Percentiles rank a stretch among this genome's conserved stretches.
phyloP scores from a whole-genome alignment of 2,329 filamentous ascomycete genomes.

The Corinectria fuckeliana region DNA sequence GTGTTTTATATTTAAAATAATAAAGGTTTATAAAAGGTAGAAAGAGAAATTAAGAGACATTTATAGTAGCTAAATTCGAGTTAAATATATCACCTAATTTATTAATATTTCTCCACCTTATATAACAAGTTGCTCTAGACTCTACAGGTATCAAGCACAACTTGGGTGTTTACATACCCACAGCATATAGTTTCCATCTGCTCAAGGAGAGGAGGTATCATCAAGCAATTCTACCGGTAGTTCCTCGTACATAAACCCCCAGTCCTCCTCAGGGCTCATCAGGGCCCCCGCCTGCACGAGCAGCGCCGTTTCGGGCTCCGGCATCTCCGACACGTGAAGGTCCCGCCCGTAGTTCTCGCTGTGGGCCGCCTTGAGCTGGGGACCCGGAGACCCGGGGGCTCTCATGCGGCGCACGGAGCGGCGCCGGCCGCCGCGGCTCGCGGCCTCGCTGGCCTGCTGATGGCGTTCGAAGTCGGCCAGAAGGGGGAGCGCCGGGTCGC shows the following conservation, averaged over 20 bases:
- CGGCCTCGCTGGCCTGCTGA: slow-evolving; percentile 52
- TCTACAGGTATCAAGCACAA: not conserved
- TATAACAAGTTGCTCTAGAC: not conserved
- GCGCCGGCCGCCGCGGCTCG: slow-evolving; percentile 33
- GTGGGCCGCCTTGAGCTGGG: slow-evolving; percentile 27
- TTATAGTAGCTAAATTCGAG: no score
- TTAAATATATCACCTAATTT: no score
- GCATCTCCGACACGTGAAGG: slow-evolving; percentile 36
- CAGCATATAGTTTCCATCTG: not conserved
- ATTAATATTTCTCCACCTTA: not conserved
- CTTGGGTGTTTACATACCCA: not conserved
- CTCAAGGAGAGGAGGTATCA: not conserved
- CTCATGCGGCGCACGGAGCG: slow-evolving; percentile 38
- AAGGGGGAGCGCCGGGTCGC: slow-evolving; percentile 52
- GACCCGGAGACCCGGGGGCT: slow-evolving; percentile 18
- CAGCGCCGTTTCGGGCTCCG: slow-evolving; percentile 22
- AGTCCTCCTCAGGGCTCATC: slow-evolving; percentile 43
- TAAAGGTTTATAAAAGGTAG: no score
- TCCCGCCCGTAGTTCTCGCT: slow-evolving; percentile 38
- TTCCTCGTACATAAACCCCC: slow-evolving; percentile 45
- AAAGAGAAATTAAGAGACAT: no score
- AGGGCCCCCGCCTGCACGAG: slow-evolving; percentile 38
- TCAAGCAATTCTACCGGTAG: slow-evolving; percentile 7
- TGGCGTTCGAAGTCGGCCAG: slow-evolving; percentile 49
- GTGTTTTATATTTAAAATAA: no score